Evolutionary conservation across 176 grass and related monocot genomes (phyloP).

Genomic region (Aegilops tauschii): DNA sequence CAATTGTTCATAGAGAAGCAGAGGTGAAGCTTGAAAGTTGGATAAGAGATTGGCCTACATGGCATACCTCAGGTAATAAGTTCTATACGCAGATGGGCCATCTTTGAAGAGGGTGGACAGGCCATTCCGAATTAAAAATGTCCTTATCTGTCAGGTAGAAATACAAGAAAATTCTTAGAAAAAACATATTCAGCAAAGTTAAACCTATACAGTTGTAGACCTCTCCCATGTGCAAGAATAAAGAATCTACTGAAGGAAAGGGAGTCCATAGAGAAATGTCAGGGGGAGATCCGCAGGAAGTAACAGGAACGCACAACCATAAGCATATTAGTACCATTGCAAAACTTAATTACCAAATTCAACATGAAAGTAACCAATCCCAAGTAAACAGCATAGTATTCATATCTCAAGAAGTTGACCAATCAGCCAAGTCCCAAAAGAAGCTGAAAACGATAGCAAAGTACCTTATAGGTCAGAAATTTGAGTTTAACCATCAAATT

Average conservation of each 20-base stretch:
- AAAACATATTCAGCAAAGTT: slow-evolving; percentile 19
- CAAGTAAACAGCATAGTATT: slow-evolving; percentile 3
- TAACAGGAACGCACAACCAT: neutral
- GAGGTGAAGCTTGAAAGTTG: neutral
- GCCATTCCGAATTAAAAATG: slow-evolving; percentile 98
- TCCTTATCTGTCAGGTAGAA: slow-evolving; percentile 64
- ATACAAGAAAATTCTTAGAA: slow-evolving; percentile 37
- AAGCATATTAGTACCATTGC: neutral
- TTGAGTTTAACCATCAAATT: slow-evolving; percentile 98
- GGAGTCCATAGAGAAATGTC: neutral
- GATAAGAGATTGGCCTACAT: slow-evolving; percentile 5
- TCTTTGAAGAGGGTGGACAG: slow-evolving; percentile 89
- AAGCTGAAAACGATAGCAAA: slow-evolving; percentile 21
- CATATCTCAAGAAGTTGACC: slow-evolving; percentile 2
- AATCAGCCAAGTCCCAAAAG: neutral
- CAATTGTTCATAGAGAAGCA: slow-evolving; percentile 5
- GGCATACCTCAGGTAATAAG: slow-evolving; percentile 88
- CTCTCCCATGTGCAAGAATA: neutral
- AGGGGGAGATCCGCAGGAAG: neutral
- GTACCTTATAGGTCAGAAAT: slow-evolving; percentile 97
- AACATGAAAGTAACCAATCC: slow-evolving; percentile 2
- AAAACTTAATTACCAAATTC: slow-evolving; percentile 6
- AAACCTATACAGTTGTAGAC: neutral
- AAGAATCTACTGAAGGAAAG: slow-evolving; percentile 2
- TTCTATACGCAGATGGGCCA: slow-evolving; percentile 79